Conservation (phyloP, 2,329 filamentous ascomycete species). For the Arthroderma sp. region DNA sequence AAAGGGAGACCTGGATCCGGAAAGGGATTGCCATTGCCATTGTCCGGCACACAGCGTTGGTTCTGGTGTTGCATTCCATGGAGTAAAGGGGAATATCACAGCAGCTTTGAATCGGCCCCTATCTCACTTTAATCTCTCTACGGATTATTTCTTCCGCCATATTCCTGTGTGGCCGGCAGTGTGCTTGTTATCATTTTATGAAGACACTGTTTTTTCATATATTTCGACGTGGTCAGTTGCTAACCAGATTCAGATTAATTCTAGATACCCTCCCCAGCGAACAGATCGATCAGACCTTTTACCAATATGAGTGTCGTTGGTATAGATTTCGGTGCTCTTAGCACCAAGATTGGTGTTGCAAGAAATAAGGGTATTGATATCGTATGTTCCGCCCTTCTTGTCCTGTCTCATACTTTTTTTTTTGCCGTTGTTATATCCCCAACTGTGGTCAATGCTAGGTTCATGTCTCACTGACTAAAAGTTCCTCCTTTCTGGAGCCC, state of each 20-base stretch:
- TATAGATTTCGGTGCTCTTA: conserved; percentile 90
- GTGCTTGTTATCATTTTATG: background rate
- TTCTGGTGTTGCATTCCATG: background rate
- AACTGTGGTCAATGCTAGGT: conserved; percentile 13
- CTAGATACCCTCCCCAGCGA: background rate
- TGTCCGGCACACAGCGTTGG: background rate
- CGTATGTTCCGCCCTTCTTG: too few relatives aligned
- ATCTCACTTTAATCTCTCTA: background rate
- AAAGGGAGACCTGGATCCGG: background rate
- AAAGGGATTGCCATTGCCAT: background rate
- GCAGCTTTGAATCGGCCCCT: background rate
- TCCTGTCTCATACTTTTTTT: conserved; percentile 12
- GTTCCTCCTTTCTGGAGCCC: conserved; percentile 7
- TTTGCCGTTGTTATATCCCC: background rate
- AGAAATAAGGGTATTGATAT: conserved; percentile 98
- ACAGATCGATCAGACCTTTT: background rate
- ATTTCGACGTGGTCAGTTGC: background rate
- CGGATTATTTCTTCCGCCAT: background rate
- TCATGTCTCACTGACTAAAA: conserved; percentile 15
- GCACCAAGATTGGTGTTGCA: conserved; percentile 94
- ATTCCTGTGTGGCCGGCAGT: background rate
- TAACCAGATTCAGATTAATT: background rate
- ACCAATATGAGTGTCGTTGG: conserved; percentile 54
- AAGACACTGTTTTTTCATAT: background rate
- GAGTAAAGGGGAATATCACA: background rate